Evolutionary conservation across 441 rosid species (phyloP).

Genomic region (Arabidopsis hybrid): DNA sequence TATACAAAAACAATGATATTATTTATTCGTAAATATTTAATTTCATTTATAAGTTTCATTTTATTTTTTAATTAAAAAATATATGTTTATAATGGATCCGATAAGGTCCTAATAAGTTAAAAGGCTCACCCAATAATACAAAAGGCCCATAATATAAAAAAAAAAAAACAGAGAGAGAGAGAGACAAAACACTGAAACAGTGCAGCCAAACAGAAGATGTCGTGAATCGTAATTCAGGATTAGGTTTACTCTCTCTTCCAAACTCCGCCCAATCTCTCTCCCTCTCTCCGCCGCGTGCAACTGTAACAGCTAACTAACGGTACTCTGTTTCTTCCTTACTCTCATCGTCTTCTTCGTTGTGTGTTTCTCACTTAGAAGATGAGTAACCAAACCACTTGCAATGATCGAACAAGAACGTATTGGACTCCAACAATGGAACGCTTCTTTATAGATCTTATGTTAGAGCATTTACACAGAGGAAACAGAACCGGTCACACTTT

Average conservation of each 20-base stretch:
- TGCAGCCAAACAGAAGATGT: too few relatives aligned
- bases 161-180: too few relatives aligned
- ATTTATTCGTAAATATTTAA: too few relatives aligned
- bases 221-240: too few relatives aligned
- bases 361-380: conserved; percentile 34
- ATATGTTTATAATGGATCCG: too few relatives aligned
- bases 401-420: conserved; percentile 78
- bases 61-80: too few relatives aligned
- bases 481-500: conserved; percentile 81
- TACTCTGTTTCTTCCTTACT: background rate
- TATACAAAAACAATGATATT: too few relatives aligned
- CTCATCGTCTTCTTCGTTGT: background rate
- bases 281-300: conserved; percentile 39
- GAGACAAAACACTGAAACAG: too few relatives aligned
- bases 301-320: conserved; percentile 22
- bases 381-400: conserved; percentile 55
- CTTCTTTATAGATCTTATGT: conserved; percentile 85
- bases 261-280: conserved; percentile 42
- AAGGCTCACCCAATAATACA: too few relatives aligned
- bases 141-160: too few relatives aligned
- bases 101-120: too few relatives aligned
- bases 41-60: too few relatives aligned
- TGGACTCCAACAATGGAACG: conserved; percentile 94
- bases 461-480: conserved; percentile 87
- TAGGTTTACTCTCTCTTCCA: conserved; percentile 31